Evolutionary conservation across 2,329 filamentous ascomycete species (phyloP).

Genomic region (Aspergillus pseudoviridinutans): DNA sequence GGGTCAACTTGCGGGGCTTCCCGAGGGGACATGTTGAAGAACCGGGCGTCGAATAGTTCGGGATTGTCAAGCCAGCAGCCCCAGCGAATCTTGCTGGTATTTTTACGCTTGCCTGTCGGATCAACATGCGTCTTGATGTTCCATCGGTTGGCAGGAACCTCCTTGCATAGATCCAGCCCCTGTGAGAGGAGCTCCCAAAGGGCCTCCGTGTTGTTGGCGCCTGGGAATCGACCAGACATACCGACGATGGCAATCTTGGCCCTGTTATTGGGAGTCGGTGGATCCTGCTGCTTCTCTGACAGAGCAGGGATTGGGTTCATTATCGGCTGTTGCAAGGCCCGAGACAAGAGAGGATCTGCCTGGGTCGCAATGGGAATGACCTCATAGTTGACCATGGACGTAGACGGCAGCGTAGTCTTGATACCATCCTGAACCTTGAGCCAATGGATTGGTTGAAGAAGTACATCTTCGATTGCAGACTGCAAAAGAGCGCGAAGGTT

Average conservation of each 20-base stretch:
- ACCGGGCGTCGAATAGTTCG: slow-evolving; percentile 66
- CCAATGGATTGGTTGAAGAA: too few species aligned
- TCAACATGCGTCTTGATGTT: slow-evolving; percentile 64
- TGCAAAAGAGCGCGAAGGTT: too few species aligned
- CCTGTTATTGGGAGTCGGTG: too few species aligned
- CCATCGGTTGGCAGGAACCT: slow-evolving; percentile 63
- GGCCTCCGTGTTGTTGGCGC: slow-evolving; percentile 60
- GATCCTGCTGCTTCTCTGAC: slow-evolving; percentile 21
- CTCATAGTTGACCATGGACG: too few species aligned
- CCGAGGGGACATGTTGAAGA: slow-evolving; percentile 75
- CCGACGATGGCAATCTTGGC: slow-evolving; percentile 63
- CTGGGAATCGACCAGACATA: slow-evolving; percentile 69
- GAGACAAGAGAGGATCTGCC: too few species aligned
- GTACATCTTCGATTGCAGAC: too few species aligned
- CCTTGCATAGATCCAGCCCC: slow-evolving; percentile 64
- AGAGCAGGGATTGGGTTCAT: slow-evolving; percentile 12
- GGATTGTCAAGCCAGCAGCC: slow-evolving; percentile 69
- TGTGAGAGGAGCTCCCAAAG: slow-evolving; percentile 67
- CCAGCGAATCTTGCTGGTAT: slow-evolving; percentile 67
- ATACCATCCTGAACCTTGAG: too few species aligned
- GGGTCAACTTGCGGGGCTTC: slow-evolving; percentile 69
- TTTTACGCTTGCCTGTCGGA: slow-evolving; percentile 63
- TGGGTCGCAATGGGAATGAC: too few species aligned
- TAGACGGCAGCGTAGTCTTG: too few species aligned
- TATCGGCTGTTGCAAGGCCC: slow-evolving; percentile 50